These are phyloP conservation scores for Phaeotremella fagi DNA, from an alignment of 768 basidiomycete species.

Conservation along the genomic window DNA sequence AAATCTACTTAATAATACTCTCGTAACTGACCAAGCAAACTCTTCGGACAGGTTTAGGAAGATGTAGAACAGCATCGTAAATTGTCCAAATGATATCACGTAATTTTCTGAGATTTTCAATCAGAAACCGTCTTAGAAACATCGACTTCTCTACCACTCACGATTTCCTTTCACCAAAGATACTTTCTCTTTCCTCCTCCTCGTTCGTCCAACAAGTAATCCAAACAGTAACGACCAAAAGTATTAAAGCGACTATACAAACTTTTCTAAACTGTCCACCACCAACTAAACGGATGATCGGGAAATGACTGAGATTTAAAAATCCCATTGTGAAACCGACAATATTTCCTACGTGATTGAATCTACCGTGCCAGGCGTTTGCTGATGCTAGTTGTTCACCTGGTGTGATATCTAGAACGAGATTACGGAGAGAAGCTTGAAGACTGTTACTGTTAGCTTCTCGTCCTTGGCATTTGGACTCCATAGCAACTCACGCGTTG, in stretches of 20 bases:
- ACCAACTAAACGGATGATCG: conserved; percentile 72
- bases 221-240: conserved; percentile 75
- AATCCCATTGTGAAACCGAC: conserved; percentile 93
- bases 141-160: conserved; percentile 14
- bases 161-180: conserved; percentile 45
- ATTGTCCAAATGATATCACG: conserved; percentile 77
- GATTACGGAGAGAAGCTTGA: conserved; percentile 81
- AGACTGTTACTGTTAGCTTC: conserved; percentile 13
- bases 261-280: conserved; percentile 95
- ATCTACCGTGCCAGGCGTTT: conserved; percentile 96
- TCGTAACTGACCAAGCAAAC: conserved; percentile 58
- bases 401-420: conserved; percentile 87
- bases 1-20: background rate
- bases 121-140: background rate
- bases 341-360: conserved; percentile 96
- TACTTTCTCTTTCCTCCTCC: conserved; percentile 56
- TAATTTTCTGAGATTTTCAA: conserved; percentile 53
- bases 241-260: conserved; percentile 74
- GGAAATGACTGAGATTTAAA: conserved; percentile 74
- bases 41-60: conserved; percentile 76
- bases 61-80: conserved; percentile 61
- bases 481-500: conserved; percentile 58
- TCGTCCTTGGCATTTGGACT: background rate
- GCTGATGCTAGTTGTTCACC: conserved; percentile 83
- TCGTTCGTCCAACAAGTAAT: conserved; percentile 82